Evolutionary conservation across 2,329 filamentous ascomycete genomes (phyloP).

Genomic region (Alternaria atra): DNA sequence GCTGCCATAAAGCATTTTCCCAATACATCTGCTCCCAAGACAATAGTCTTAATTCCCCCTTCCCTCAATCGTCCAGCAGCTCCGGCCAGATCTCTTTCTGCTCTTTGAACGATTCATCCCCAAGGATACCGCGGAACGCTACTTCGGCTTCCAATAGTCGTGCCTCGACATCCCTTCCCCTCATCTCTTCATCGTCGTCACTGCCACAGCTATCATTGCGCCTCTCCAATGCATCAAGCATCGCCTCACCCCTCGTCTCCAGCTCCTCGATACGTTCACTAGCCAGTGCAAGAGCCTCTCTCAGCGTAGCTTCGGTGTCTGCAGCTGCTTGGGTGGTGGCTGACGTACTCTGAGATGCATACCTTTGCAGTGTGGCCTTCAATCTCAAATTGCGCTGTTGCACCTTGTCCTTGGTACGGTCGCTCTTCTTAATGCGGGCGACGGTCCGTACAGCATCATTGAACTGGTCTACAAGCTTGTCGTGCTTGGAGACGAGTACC

Average conservation of each 20-base stretch:
- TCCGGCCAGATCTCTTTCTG: constrained; percentile 20
- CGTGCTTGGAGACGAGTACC: constrained; percentile 4
- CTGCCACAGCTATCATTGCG: constrained; percentile 5
- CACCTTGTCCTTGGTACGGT: constrained; percentile 27
- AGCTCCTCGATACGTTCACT: constrained; percentile 26
- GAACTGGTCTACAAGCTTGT: constrained; percentile 16
- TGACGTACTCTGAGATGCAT: background rate
- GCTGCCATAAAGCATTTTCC: background rate
- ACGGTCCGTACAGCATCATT: constrained; percentile 12
- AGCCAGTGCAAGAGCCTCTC: constrained; percentile 23
- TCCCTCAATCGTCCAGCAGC: constrained; percentile 16
- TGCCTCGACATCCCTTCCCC: constrained; percentile 3
- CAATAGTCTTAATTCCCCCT: background rate
- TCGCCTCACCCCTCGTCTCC: constrained; percentile 16
- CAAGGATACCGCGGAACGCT: constrained; percentile 22
- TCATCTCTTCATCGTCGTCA: constrained; percentile 11
- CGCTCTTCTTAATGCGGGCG: constrained; percentile 22
- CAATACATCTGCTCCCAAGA: background rate
- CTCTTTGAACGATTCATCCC: constrained; percentile 24
- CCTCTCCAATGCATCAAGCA: constrained; percentile 23
- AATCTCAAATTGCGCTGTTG: constrained; percentile 26
- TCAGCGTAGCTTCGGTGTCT: constrained; percentile 13
- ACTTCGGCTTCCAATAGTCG: constrained; percentile 14
- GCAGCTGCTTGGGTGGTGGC: background rate
- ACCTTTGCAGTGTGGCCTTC: constrained; percentile 18